Conservation (phyloP, 2,329 filamentous ascomycete species). For the Ceratocystis cubensis region DNA sequence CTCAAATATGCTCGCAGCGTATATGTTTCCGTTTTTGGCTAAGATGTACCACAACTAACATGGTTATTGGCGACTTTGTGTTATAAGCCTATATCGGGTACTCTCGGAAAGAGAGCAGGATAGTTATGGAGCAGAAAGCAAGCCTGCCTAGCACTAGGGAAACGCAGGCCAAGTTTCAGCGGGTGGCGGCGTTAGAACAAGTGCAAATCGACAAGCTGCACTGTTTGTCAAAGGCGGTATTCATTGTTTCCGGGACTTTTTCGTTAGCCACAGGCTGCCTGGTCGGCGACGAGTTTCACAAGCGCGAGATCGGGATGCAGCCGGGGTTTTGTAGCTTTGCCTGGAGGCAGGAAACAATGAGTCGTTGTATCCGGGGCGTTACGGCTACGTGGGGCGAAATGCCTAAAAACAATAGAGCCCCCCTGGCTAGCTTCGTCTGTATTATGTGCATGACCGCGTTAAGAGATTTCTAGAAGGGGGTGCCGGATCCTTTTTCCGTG, state of each 20-base stretch:
- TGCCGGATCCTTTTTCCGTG: neutral
- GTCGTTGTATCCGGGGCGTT: neutral
- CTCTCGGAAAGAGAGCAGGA: neutral
- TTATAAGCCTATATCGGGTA: neutral
- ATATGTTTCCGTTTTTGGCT: neutral
- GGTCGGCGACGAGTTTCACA: neutral
- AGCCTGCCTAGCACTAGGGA: neutral
- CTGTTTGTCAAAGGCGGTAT: neutral
- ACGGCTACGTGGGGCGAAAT: neutral
- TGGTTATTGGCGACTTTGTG: neutral
- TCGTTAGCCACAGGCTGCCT: neutral
- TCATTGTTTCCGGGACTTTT: neutral
- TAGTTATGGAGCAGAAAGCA: neutral
- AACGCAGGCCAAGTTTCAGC: neutral
- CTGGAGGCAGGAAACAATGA: neutral
- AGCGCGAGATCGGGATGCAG: neutral
- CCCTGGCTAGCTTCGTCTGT: neutral
- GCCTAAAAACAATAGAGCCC: neutral
- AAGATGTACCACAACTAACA: neutral
- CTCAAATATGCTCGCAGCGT: neutral
- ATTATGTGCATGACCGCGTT: neutral
- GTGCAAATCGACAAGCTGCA: neutral
- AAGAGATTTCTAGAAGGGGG: neutral
- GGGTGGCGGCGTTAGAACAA: neutral
- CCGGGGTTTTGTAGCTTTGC: neutral